Evolutionary conservation across 805 yeast species (phyloP).

Genomic region (Candida koratica): DNA sequence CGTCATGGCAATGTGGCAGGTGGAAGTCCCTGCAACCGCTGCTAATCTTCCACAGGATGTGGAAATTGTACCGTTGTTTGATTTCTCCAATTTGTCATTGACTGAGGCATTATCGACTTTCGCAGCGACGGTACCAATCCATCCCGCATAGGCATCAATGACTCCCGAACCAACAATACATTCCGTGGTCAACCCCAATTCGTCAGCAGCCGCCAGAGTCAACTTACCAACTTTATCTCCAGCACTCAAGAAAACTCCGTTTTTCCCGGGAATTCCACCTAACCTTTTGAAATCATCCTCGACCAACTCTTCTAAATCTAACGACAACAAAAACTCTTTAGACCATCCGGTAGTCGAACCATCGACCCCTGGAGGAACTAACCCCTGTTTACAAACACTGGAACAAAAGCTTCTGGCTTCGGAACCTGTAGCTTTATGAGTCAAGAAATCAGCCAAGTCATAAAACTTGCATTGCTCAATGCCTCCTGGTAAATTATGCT

Average conservation of each 20-base stretch:
- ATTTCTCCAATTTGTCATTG: slow-evolving; percentile 43
- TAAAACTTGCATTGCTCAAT: slow-evolving; percentile 71
- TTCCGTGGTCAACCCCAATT: slow-evolving; percentile 73
- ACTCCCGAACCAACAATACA: slow-evolving; percentile 93
- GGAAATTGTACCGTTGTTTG: slow-evolving; percentile 42
- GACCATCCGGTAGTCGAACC: slow-evolving; percentile 89
- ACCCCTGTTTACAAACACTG: slow-evolving; percentile 93
- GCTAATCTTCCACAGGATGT: slow-evolving; percentile 83
- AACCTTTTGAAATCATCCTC: slow-evolving; percentile 72
- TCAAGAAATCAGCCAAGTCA: slow-evolving; percentile 87
- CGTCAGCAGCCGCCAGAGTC: slow-evolving; percentile 62
- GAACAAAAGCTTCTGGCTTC: slow-evolving; percentile 89
- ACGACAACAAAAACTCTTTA: slow-evolving; percentile 59
- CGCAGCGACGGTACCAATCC: slow-evolving; percentile 98
- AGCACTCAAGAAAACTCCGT: slow-evolving; percentile 75
- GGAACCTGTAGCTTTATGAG: slow-evolving; percentile 83
- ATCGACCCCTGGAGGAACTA: slow-evolving; percentile 89
- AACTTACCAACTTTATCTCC: slow-evolving; percentile 86
- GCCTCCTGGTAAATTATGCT: slow-evolving; percentile 68
- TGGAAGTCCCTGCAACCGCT: slow-evolving; percentile 97
- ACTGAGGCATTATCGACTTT: slow-evolving; percentile 62
- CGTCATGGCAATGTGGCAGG: slow-evolving; percentile 90
- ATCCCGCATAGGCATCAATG: slow-evolving; percentile 97
- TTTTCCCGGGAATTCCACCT: slow-evolving; percentile 77
- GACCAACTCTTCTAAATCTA: slow-evolving; percentile 73